Percentiles rank a stretch among this genome's conserved stretches.
phyloP scores from a whole-genome alignment of 2,329 filamentous ascomycete genomes.

The Capronia coronata region DNA sequence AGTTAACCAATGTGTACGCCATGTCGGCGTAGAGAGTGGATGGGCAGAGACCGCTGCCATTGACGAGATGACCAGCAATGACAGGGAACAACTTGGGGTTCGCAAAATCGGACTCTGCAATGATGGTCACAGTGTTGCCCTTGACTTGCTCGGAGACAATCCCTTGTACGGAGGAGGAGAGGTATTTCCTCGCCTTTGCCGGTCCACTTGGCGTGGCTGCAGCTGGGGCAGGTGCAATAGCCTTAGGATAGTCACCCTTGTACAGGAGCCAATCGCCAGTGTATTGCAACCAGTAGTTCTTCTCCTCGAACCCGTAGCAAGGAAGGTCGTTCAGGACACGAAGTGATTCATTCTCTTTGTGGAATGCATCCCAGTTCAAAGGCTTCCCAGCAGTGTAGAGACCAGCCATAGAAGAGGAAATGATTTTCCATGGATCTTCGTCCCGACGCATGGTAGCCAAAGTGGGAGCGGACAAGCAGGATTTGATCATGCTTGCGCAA shows the following conservation, averaged over 20 bases:
- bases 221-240: slow-evolving; percentile 36
- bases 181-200: slow-evolving; percentile 49
- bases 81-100: slow-evolving; percentile 57
- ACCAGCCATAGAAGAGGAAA: slow-evolving; percentile 34
- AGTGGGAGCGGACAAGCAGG: slow-evolving; percentile 31
- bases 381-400: slow-evolving; percentile 38
- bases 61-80: slow-evolving; percentile 61
- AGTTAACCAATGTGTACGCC: slow-evolving; percentile 59
- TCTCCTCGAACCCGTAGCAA: slow-evolving; percentile 61
- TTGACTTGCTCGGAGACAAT: slow-evolving; percentile 58
- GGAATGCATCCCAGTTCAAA: slow-evolving; percentile 40
- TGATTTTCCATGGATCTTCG: slow-evolving; percentile 40
- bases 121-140: slow-evolving; percentile 52
- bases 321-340: slow-evolving; percentile 60
- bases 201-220: slow-evolving; percentile 37
- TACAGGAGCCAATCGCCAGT: slow-evolving; percentile 64
- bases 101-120: slow-evolving; percentile 61
- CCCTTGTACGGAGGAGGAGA: slow-evolving; percentile 60
- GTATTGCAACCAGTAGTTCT: slow-evolving; percentile 68
- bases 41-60: slow-evolving; percentile 60
- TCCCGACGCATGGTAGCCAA: slow-evolving; percentile 39
- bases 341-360: slow-evolving; percentile 44
- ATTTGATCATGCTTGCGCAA: slow-evolving; percentile 42
- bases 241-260: slow-evolving; percentile 53
- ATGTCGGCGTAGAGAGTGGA: slow-evolving; percentile 59